A percentile compares a stretch with the other conserved stretches of the same genome.
Evolutionary conservation across 805 yeast species (phyloP).

Genomic region (Candida odintsovae): DNA sequence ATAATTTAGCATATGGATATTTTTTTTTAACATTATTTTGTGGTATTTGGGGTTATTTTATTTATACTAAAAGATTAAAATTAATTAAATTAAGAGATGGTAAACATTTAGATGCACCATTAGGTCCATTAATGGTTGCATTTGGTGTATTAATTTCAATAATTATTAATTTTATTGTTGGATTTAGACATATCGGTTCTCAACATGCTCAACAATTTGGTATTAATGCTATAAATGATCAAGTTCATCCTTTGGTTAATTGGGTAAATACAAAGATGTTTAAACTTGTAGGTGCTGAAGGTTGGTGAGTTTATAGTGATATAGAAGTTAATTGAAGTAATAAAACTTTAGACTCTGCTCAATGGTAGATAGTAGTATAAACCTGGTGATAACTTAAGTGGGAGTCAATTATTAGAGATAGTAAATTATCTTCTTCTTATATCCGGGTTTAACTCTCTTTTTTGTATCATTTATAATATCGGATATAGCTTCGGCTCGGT

Average conservation of each 20-base stretch:
- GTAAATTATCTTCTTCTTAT: no score
- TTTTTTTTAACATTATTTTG: slow-evolving; percentile 78
- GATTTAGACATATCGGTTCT: slow-evolving; percentile 39
- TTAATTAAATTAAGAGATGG: slow-evolving; percentile 80
- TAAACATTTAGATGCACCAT: slow-evolving; percentile 79
- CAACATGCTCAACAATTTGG: slow-evolving; percentile 9
- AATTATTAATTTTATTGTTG: slow-evolving; percentile 64
- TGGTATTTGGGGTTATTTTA: slow-evolving; percentile 84
- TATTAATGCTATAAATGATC: not conserved
- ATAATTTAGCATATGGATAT: slow-evolving; percentile 67
- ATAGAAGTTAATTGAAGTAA: no score
- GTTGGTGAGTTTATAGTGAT: slow-evolving; percentile 3
- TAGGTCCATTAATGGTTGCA: slow-evolving; percentile 84
- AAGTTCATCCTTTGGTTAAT: slow-evolving; percentile 20
- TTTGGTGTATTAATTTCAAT: slow-evolving; percentile 61
- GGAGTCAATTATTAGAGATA: no score
- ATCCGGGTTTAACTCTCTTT: no score
- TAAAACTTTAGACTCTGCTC: no score
- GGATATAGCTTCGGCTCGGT: no score
- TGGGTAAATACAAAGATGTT: slow-evolving; percentile 27
- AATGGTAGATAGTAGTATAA: no score
- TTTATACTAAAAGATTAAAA: slow-evolving; percentile 64
- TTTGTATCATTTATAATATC: no score
- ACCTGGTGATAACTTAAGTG: no score
- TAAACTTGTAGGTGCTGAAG: slow-evolving; percentile 27